Evolutionary conservation across 139 green algal genomes (phyloP).

Genomic region (Haematococcus lacustris): DNA sequence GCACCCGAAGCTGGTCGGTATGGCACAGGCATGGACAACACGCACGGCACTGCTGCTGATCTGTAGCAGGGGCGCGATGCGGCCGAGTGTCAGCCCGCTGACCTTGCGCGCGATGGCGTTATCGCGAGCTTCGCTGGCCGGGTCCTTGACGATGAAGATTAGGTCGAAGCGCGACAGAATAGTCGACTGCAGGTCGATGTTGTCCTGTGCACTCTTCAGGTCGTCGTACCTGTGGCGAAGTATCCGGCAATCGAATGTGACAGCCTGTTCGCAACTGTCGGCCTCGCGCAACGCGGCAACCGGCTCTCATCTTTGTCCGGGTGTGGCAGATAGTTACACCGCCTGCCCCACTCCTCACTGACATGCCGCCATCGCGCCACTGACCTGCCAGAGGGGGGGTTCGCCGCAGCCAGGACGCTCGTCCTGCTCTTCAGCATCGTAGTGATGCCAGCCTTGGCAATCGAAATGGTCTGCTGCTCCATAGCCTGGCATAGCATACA

Average conservation of each 20-base stretch:
- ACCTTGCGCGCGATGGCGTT: conserved; percentile 52
- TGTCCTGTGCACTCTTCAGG: conserved; percentile 81
- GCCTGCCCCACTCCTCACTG: too few relatives aligned
- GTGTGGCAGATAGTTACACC: too few relatives aligned
- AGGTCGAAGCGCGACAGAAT: conserved; percentile 98
- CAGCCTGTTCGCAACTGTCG: too few relatives aligned
- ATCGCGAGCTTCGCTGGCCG: conserved; percentile 60
- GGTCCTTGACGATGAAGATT: conserved; percentile 99
- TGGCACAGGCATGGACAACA: too few relatives aligned
- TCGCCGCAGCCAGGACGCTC: conserved; percentile 91
- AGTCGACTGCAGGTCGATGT: conserved; percentile 98
- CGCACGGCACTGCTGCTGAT: too few relatives aligned
- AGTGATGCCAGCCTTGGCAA: conserved; percentile 98
- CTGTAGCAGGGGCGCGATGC: too few relatives aligned
- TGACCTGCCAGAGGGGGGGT: conserved; percentile 84
- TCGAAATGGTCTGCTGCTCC: conserved; percentile 99
- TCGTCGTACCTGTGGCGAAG: conserved; percentile 75
- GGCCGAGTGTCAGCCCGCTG: too few relatives aligned
- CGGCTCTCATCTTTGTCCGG: too few relatives aligned
- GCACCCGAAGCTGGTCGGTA: too few relatives aligned
- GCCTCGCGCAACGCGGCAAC: too few relatives aligned
- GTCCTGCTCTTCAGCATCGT: conserved; percentile 93
- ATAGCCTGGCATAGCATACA: conserved; percentile 83
- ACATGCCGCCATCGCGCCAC: too few relatives aligned
- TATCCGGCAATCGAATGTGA: too few relatives aligned